A percentile compares a stretch with the other conserved stretches of the same genome.
phyloP scores from a whole-genome alignment of 192 early-diverging fungal genomes.

The Radiomyces spectabilis region DNA sequence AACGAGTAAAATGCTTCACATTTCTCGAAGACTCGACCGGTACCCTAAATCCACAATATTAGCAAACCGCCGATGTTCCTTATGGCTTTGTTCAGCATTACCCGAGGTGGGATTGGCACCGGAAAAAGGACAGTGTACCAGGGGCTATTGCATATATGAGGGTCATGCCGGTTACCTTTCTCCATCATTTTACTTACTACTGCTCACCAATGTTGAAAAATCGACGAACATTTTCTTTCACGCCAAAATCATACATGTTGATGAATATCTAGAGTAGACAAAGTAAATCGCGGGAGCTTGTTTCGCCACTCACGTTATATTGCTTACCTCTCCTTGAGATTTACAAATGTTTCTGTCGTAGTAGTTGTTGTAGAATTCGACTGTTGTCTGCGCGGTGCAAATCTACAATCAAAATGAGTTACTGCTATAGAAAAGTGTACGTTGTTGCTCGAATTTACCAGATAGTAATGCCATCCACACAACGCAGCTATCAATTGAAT shows the following conservation, averaged over 20 bases:
- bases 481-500: conserved; percentile 28
- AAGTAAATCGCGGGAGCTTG: background rate
- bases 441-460: conserved; percentile 35
- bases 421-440: background rate
- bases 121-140: conserved; percentile 46
- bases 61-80: background rate
- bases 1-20: conserved; percentile 25
- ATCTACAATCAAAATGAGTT: conserved; percentile 16
- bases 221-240: conserved; percentile 30
- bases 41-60: background rate
- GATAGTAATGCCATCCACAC: conserved; percentile 51
- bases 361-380: conserved; percentile 54
- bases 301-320: background rate
- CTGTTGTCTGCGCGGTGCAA: conserved; percentile 49
- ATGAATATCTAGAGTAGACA: conserved; percentile 16
- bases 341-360: conserved; percentile 42
- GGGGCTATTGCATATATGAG: conserved; percentile 21
- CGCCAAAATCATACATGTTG: conserved; percentile 41
- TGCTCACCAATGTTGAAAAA: conserved; percentile 47
- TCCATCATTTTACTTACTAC: conserved; percentile 26
- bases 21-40: conserved; percentile 21
- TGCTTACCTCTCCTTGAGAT: conserved; percentile 37
- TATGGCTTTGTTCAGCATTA: conserved; percentile 1
- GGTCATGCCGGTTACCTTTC: background rate
- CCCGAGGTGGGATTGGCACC: conserved; percentile 40